Conservation (phyloP, 176 grass and related monocot genomes). For the Lolium perenne region DNA sequence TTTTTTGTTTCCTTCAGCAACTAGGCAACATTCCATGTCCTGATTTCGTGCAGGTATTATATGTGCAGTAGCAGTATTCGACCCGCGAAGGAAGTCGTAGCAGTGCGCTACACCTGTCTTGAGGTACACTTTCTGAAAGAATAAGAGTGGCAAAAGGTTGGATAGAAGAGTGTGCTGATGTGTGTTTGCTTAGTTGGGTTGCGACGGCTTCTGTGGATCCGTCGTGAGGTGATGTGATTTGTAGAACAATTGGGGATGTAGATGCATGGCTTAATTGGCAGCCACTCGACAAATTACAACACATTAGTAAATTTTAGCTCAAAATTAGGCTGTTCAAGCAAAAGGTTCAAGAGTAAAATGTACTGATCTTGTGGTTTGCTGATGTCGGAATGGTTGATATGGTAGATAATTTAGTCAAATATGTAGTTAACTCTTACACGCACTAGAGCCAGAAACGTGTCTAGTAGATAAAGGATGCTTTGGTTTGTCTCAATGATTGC, state of each 20-base stretch:
- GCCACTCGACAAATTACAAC: not conserved
- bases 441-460: not conserved
- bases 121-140: not conserved
- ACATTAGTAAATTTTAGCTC: not conserved
- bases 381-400: not conserved
- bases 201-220: not conserved
- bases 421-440: not conserved
- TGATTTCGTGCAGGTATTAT: not conserved
- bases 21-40: not conserved
- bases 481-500: slow-evolving; percentile 23
- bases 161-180: not conserved
- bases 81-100: not conserved
- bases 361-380: not conserved
- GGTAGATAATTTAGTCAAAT: not conserved
- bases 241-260: not conserved
- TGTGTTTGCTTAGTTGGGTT: not conserved
- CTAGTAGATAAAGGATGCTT: not conserved
- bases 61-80: not conserved
- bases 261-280: not conserved
- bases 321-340: not conserved
- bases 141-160: not conserved
- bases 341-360: not conserved
- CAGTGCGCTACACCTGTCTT: not conserved
- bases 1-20: not conserved
- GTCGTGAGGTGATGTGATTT: not conserved